Base-by-base conservation (phyloP, 2,329 filamentous ascomycete genomes). In the Aspergillus pseudoterreus region DNA sequence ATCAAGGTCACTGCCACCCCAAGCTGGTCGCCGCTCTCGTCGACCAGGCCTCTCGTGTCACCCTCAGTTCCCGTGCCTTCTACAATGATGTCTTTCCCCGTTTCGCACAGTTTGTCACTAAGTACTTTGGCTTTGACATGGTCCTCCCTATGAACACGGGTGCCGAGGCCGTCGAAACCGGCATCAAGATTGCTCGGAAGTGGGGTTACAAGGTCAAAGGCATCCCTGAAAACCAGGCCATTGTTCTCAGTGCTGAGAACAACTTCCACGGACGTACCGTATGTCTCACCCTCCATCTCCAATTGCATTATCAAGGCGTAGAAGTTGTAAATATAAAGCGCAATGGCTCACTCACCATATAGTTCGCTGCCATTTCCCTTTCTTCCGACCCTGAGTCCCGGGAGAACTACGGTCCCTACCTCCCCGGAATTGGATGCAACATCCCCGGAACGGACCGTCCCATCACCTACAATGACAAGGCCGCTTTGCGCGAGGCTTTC, bases 191-290 rank as follows among this genome's bases (percentile, higher is more conserved):
- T 74, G 92, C 92, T 53, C 82, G 92, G 60, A 97, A 97, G 75
- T 97, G 92, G 92, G 92, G 91, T 4, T 96, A 96, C 81, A 96
- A 96, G 77, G 85, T 89, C 69, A 96, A 97, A 81, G 85, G 86
- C 19, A 92, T 97, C 56, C 85, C 90, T 5, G 79, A 89, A 70
- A 86, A 87, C 68, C 84, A 94, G 78, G 92, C 92, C 8, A 72
- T 94, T 58, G 82, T 97, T 35, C 88, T 97, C 69, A 86, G 86
- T 60, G 92, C 87, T 35, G 78, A 86, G 48, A 90, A 96, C 75
- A 97, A 96, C 79, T 99, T 97, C 77, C 92, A 99, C 75, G 92
- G 92, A 61, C 83, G 92, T 64, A 97, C 94, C 51, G 90, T 94
- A 80, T 73, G 86, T 76, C 10, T 43, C 22, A 43, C 15, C 35